Evolutionary conservation across 2,329 filamentous ascomycete genomes (phyloP), one percentile per base, ranked within the genome.

Genomic region (Xylaria hypoxylon): DNA sequence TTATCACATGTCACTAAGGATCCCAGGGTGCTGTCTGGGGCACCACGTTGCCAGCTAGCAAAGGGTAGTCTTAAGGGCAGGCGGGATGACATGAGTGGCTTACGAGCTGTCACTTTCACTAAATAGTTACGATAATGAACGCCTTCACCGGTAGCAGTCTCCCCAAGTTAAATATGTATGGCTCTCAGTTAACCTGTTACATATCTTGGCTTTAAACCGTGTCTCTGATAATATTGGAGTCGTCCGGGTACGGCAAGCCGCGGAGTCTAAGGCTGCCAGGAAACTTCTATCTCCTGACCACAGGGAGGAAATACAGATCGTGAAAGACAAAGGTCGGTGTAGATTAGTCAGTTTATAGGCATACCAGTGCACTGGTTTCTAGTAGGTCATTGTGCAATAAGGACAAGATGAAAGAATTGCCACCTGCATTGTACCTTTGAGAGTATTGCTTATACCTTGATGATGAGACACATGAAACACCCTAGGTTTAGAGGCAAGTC

Each of bases 1-100:
- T 52, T n/a, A 22, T 60, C 47, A 52, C 48, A 44, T 44, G 24
- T 24, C 31, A 35, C 56, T 28, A 26, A n/a, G n/a, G 33, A 50
- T 7, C 47, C 26, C 13, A 31, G 26, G n/a, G n/a, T n/a, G n/a
- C n/a, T n/a, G n/a, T n/a, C n/a, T n/a, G n/a, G n/a, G 3, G 11
- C 15, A 17, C 31, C 35, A 52, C 35, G 47, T 52, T 60, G 2
- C 35, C 26, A n/a, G 8, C 48, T 13, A 19, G 28, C 28, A 19
- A 19, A 51, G 28, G 19, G 48, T 10, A 24, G 24, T 42, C 7
- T n/a, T 13, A 13, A 28, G 17, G 17, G 38, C n/a, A 24, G 19
- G 24, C 7, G 17, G 26, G 51, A 26, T 6, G 7, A 15, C 2
- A 19, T 52, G 24, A 24, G n/a, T n/a, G 50, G 19, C 22, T n/a